Evolutionary conservation across 75 land plant genomes (phyloP).

Genomic region (Pseudotsuga menziesii): DNA sequence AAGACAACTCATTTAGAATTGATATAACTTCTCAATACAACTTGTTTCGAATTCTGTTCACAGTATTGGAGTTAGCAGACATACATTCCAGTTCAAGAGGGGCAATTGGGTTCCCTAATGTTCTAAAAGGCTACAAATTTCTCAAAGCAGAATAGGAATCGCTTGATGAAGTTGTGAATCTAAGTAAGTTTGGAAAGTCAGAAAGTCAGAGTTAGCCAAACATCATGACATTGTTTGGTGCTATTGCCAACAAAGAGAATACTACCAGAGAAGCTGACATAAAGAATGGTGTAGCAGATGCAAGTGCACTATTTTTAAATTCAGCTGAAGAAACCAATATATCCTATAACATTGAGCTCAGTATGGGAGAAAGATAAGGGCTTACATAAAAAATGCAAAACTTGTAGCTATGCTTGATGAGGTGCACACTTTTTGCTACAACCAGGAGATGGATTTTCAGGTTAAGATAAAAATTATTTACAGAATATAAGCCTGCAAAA

Average conservation of each 20-base stretch:
- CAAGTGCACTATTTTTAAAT: neutral
- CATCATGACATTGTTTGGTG: constrained; percentile 11
- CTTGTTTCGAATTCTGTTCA: constrained; percentile 3
- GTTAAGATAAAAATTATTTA: too few relatives aligned
- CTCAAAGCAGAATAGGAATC: constrained; percentile 24
- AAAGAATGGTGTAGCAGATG: constrained; percentile 10
- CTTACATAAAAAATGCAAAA: constrained; percentile 73
- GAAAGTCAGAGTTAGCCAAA: constrained; percentile 9
- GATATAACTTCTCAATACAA: neutral
- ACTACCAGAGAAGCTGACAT: constrained; percentile 4
- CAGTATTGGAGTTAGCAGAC: neutral
- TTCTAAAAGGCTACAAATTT: constrained; percentile 16
- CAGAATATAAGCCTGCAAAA: too few relatives aligned
- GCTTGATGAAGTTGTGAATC: constrained; percentile 24
- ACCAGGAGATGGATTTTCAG: too few relatives aligned
- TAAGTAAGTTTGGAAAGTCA: constrained; percentile 16
- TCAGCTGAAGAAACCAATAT: constrained; percentile 1
- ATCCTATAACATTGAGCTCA: constrained; percentile 29
- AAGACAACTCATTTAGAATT: neutral
- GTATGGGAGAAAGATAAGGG: constrained; percentile 58
- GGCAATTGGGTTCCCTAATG: neutral
- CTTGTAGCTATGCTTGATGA: constrained; percentile 75
- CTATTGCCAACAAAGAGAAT: constrained; percentile 11
- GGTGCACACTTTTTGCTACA: constrained; percentile 27
- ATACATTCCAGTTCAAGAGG: constrained; percentile 5